Evolutionary conservation across 257 asterid species (phyloP).

Genomic region (Capsicum chinense): DNA sequence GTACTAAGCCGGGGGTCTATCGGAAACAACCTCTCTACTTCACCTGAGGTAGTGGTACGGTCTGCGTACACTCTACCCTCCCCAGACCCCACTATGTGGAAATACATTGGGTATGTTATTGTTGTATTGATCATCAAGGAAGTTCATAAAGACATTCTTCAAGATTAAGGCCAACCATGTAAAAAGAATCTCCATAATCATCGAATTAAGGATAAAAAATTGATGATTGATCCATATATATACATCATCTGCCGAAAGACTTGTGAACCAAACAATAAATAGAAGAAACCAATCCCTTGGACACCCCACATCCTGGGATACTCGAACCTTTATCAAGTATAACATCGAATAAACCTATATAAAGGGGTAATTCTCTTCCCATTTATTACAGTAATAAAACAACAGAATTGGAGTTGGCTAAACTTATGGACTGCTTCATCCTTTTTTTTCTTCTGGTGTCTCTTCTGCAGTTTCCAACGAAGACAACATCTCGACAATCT

Average conservation of each 20-base stretch:
- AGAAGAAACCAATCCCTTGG: not conserved
- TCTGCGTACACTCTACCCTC: too few species aligned
- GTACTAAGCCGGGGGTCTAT: too few species aligned
- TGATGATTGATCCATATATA: not conserved
- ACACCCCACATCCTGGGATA: not conserved
- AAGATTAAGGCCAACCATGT: not conserved
- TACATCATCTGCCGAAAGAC: not conserved
- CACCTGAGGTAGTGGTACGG: too few species aligned
- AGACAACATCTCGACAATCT: constrained; percentile 40
- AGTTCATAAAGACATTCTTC: not conserved
- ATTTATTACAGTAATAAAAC: not conserved
- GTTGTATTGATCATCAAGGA: not conserved
- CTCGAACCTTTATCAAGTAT: not conserved
- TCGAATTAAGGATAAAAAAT: not conserved
- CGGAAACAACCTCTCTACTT: too few species aligned
- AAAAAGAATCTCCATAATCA: not conserved
- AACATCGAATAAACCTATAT: not conserved
- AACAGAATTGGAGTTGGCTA: constrained; percentile 16
- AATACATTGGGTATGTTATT: too few species aligned
- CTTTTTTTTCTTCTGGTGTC: constrained; percentile 37
- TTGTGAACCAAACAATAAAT: not conserved
- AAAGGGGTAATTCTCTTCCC: constrained; percentile 19
- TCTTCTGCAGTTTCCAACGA: constrained; percentile 41
- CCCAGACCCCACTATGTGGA: too few species aligned
- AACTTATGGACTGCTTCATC: constrained; percentile 29